These are phyloP conservation scores for Fusarium secorum DNA, from an alignment of 2,329 filamentous ascomycete genomes.

Conservation along the genomic window DNA sequence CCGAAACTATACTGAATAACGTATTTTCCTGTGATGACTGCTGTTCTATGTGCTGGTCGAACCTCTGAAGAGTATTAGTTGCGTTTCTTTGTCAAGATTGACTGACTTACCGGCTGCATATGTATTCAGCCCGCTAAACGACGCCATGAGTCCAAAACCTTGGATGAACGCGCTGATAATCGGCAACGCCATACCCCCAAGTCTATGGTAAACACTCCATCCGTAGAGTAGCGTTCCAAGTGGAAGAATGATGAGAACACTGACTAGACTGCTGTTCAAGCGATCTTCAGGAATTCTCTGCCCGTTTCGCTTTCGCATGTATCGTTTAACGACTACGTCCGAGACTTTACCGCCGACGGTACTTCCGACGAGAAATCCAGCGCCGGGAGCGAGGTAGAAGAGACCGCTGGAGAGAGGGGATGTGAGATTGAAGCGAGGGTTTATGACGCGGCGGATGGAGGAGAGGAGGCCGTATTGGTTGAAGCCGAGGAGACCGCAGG, in stretches of 20 bases:
- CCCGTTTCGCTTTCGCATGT: slow-evolving; percentile 49
- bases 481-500: slow-evolving; percentile 38
- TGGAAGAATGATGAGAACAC: slow-evolving; percentile 46
- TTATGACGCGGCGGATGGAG: slow-evolving; percentile 71
- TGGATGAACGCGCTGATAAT: slow-evolving; percentile 46
- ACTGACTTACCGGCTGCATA: slow-evolving; percentile 47
- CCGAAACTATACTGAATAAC: slow-evolving; percentile 40
- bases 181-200: slow-evolving; percentile 47
- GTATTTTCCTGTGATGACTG: slow-evolving; percentile 41
- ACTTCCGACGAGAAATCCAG: slow-evolving; percentile 70
- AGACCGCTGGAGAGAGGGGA: slow-evolving; percentile 69
- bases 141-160: slow-evolving; percentile 48
- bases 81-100: fast-evolving
- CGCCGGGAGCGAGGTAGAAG: slow-evolving; percentile 74
- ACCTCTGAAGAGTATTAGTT: slow-evolving; percentile 27
- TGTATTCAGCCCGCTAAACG: slow-evolving; percentile 51
- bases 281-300: slow-evolving; percentile 44
- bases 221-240: slow-evolving; percentile 46
- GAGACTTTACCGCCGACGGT: slow-evolving; percentile 67
- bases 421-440: slow-evolving; percentile 72
- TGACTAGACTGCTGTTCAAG: slow-evolving; percentile 43
- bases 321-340: slow-evolving; percentile 50
- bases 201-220: slow-evolving; percentile 46
- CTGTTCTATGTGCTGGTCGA: slow-evolving; percentile 35
- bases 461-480: slow-evolving; percentile 64